Evolutionary conservation across 2,329 filamentous ascomycete species (phyloP), one percentile per base, ranked within the genome.

Genomic region (Fusarium succisae): DNA sequence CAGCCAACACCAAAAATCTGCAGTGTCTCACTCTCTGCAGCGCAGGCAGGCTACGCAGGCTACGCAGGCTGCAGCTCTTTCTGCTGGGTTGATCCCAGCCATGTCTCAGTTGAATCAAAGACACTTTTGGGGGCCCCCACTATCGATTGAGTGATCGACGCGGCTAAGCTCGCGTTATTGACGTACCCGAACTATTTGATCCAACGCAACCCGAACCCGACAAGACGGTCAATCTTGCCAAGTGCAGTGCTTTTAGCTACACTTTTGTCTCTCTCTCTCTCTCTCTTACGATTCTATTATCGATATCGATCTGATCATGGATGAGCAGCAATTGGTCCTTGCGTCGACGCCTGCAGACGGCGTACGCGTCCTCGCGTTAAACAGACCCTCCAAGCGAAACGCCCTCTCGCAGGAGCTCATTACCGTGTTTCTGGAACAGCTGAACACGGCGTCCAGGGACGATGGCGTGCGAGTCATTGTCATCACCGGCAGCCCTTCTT

Each of bases 321-420:
- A 47, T n/a, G 55, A 76, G 26, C 48, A 76, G n/a, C 48, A 63
- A 20, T 32, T 79, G 13, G 68, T 81, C 28, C 69, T 79, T 20
- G 71, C 78, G 47, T 77, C 77, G 18, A 77, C 79, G 45, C 76
- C 81, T 11, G 69, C 68, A 22, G 76, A 78, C 15, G 83, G 81
- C 45, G 83, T 89, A 37, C 82, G 86, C 22, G 77, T 89, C 17
- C 75, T 90, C 60, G 84, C 85, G 22, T 78, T 89, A 63, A 88
- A 89, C 80, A 84, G 88, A 10, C 89, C 87, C 6, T 82, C 83
- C 37, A 90, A 90, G 76, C 84, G 87, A 72, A 91, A 91, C 82
- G 88, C 89, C 28, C 85, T 90, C 73, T 89, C 87, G 5, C 81
- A 84, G 63, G 79, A 79, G 53, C 85, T 89, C 82, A 86, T 88